Base-by-base conservation (phyloP, 2,329 filamentous ascomycete genomes). In the Aureobasidium sp. region DNA sequence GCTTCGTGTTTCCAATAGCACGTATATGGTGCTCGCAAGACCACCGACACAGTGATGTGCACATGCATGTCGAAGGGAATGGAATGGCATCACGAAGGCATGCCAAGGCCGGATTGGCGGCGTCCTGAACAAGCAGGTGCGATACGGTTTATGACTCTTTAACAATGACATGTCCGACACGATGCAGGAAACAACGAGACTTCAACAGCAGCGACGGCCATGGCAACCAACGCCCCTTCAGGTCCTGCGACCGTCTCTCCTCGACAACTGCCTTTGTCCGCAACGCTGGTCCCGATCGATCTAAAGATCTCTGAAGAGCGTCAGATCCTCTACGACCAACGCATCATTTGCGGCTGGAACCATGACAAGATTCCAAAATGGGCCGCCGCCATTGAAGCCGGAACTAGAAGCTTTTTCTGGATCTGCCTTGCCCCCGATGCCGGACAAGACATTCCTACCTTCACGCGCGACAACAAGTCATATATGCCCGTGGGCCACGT, bases 301-400 rank as follows among this genome's bases (percentile, higher is more conserved):
- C 45, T 59, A 19, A 38, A 48, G 22, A 5, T 25, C 16, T 14
- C 44, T n/a, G 19, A 37, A 32, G 57, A 60, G 21, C 30, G 35
- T 2, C 37, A 44, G 8, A 56, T 57, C 10, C 54, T 60, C 24
- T 47, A 45, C 41, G 38, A 56, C 7, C 58, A 60, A 45, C 55
- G 58, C n/a, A 34, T 56, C 16, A 53, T 57, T 25, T 59, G 57
- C n/a, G 57, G 57, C 21, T 60, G 57, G 57, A 54, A 54, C 47
- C 25, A 11, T n/a, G 44, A 55, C 40, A 56, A 55, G n/a, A 55
- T 60, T 4, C 49, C 51, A 17, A 45, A 51, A 37, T 60, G 58
- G 58, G 19, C 45, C 10, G 40, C 35, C 6, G 27, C 40, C 41
- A 55, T 57, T 16, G 52, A 44, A 21, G 30, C 30, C 11, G 55